Evolutionary conservation across 2,329 filamentous ascomycete genomes (phyloP).

Genomic region (Lasiodiplodia sp.): DNA sequence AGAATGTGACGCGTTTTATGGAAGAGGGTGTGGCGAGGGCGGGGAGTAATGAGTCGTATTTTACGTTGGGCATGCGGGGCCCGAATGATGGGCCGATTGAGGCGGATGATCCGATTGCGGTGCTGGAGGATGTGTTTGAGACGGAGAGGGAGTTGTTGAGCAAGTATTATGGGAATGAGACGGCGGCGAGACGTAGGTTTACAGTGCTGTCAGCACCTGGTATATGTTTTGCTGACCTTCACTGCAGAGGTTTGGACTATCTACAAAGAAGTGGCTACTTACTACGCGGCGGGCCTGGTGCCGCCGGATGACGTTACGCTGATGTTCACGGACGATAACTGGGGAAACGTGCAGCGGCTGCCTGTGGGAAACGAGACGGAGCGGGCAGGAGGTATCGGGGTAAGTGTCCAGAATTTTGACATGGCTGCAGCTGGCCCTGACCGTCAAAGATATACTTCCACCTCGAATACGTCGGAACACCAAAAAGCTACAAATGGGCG

Average conservation of each 20-base stretch:
- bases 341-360: conserved; percentile 34
- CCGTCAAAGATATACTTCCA: conserved; percentile 34
- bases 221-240: background rate
- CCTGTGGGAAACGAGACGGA: conserved; percentile 34
- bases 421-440: background rate
- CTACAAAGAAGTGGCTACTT: conserved; percentile 36
- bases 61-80: conserved; percentile 35
- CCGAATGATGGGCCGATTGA: conserved; percentile 31
- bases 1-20: conserved; percentile 34
- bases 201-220: too few relatives aligned
- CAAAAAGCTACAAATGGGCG: conserved; percentile 35
- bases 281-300: conserved; percentile 34
- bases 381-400: conserved; percentile 32
- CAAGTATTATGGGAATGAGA: conserved; percentile 22
- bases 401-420: background rate
- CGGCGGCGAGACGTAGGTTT: background rate
- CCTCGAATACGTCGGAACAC: conserved; percentile 36
- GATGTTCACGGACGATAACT: conserved; percentile 36
- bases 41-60: conserved; percentile 31
- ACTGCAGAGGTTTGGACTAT: conserved; percentile 33
- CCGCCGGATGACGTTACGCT: conserved; percentile 35
- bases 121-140: conserved; percentile 28
- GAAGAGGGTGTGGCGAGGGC: conserved; percentile 31
- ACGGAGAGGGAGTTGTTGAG: conserved; percentile 29
- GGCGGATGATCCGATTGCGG: conserved; percentile 26